Percentiles rank a stretch among this genome's conserved stretches.
These are phyloP conservation scores for Hypocreales sp. DNA, from an alignment of 2,329 filamentous ascomycete species.

Conservation along the genomic window DNA sequence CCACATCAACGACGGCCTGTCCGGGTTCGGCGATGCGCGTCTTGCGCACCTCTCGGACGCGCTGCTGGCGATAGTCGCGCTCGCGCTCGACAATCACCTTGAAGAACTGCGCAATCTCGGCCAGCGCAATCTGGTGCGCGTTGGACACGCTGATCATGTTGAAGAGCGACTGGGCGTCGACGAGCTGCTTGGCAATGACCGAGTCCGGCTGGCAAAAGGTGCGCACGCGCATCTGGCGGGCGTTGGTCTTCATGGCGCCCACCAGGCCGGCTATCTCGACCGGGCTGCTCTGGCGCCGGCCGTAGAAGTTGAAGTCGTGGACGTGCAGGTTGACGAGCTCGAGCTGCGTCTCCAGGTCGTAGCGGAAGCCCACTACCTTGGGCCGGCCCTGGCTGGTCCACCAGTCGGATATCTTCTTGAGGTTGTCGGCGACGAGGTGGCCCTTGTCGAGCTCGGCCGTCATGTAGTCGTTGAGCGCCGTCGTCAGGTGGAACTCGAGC, in stretches of 20 bases:
- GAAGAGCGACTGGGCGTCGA: conserved; percentile 35
- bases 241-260: conserved; percentile 35
- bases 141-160: conserved; percentile 30
- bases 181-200: conserved; percentile 40
- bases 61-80: conserved; percentile 11
- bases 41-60: conserved; percentile 7
- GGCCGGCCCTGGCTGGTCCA: conserved; percentile 39
- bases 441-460: conserved; percentile 36
- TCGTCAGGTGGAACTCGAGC: conserved; percentile 38
- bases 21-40: background rate
- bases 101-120: conserved; percentile 38
- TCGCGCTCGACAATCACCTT: conserved; percentile 34
- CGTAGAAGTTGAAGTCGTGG: conserved; percentile 38
- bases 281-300: conserved; percentile 24
- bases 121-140: conserved; percentile 26
- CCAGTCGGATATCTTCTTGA: conserved; percentile 32
- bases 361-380: conserved; percentile 39
- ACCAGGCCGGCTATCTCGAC: conserved; percentile 31
- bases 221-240: conserved; percentile 34
- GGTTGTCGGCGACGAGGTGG: conserved; percentile 33
- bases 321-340: conserved; percentile 34
- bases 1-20: background rate
- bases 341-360: conserved; percentile 45
- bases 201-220: conserved; percentile 44
- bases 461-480: conserved; percentile 35